Base-by-base conservation (phyloP, 2,329 filamentous ascomycete genomes). In the Emergomyces pasteurianus region DNA sequence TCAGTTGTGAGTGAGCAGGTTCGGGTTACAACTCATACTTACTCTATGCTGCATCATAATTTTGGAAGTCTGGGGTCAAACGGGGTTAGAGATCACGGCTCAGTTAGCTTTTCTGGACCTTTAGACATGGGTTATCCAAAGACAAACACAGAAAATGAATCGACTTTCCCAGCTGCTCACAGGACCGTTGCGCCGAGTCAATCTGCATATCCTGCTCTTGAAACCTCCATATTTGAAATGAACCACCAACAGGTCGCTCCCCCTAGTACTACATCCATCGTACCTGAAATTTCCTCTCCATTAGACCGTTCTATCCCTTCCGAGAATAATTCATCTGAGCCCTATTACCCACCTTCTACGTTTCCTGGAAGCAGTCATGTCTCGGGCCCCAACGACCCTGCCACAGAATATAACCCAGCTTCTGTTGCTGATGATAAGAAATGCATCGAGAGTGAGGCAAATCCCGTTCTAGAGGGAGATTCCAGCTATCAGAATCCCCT, bases 401-500 rank as follows among this genome's bases (percentile, higher is more conserved):
- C 12, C 43, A 16, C 23, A 12, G 26, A 59, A 50, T 54, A 18
- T 53, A n/a, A 21, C 26, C 46, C 59, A 14, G 31, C 26, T 49
- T 21, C 28, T 31, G 21, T 23, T 54, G 49, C 52, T 40, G 57
- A 59, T 69, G 66, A 68, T 61, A 36, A 63, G 58, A 66, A 66
- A 60, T 64, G 68, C 60, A 54, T 58, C 52, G 63, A 65, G 31
- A 61, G 68, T 64, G 65, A 55, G 52, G 65, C 62, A 12, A 47
- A 64, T 58, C 63, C 63, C 57, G 61, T 64, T 62, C 65, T 65
- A 61, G 70, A 74, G 63, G 70, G 68, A 60, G 78, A 75, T 62
- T 74, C 79, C 67, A 75, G 79, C 67, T 78, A 77, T 66, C 77
- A 79, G 68, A 76, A 72, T 60, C 68, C 80, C 60, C 73, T 80